Base-by-base conservation (phyloP, 768 basidiomycete genomes). In the Kwoniella sp. region DNA sequence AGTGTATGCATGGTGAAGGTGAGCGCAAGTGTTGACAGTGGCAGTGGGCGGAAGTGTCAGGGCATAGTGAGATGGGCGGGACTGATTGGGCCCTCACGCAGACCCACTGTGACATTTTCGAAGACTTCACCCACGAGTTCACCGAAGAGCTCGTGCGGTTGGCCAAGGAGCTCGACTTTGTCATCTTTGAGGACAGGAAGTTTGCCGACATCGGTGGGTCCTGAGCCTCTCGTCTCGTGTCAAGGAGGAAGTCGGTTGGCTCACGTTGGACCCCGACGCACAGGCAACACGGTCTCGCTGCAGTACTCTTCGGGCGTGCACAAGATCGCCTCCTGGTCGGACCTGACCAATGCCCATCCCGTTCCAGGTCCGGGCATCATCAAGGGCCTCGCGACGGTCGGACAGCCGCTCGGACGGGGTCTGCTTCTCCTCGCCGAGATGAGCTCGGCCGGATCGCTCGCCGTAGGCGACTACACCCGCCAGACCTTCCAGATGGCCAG, bases 131-230 rank as follows among this genome's bases (percentile, higher is more conserved):
- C 38, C 73, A 77, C 9, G 80, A 79, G 6, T 75, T 96, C 39
- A 82, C 92, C 50, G 77, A 82, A 34, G 78, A 80, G 37, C 79
- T 99, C 34, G 80, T 83, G 54, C 78, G 79, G 29, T 81, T 98
- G 6, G 84, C 85, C 67, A 67, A 75, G 39, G 85, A 87, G 70
- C 83, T 95, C 58, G 89, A 95, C 67, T 99, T 98, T 77, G 74
- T 93, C 46, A 91, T 96, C 63, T 99, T 98, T 63, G 95, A 98
- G 77, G 95, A 99, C 77, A 80, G 95, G 60, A 99, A 99, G 75
- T 99, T 99, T 66, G 93, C 95, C 3, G 95, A 99, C 74, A 98
- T 99, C 46, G 93, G 93, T 91, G 57, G 65, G 81, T 59, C 0
- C n/a, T 38, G 37, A 38, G 15, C 34, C 15, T 15, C n/a, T n/a